phyloP scores from a whole-genome alignment of 257 asterid species.

The Hygrophila difformis region DNA sequence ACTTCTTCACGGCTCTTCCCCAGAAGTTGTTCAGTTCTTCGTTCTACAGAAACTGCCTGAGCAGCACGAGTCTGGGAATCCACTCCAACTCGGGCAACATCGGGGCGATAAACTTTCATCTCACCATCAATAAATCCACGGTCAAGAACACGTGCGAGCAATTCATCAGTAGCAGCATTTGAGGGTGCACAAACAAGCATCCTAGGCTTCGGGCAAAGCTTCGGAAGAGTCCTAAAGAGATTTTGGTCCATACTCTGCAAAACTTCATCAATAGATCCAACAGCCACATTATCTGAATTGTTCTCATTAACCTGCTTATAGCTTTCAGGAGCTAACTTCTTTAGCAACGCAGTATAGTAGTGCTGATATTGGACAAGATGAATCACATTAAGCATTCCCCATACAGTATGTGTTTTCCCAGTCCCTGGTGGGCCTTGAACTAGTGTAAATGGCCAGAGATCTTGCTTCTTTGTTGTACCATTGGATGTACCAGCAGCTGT shows the following conservation, averaged over 20 bases:
- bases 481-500: constrained; percentile 78
- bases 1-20: constrained; percentile 77
- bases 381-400: constrained; percentile 99
- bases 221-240: constrained; percentile 92
- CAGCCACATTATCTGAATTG: constrained; percentile 53
- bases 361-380: constrained; percentile 99
- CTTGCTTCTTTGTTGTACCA: constrained; percentile 79
- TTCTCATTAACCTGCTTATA: constrained; percentile 79
- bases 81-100: constrained; percentile 96
- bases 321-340: constrained; percentile 98
- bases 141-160: constrained; percentile 93
- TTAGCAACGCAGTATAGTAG: constrained; percentile 87
- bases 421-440: constrained; percentile 99
- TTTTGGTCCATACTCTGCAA: constrained; percentile 98
- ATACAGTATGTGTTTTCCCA: constrained; percentile 96
- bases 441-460: constrained; percentile 96
- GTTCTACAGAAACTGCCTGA: constrained; percentile 96
- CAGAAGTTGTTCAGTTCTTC: constrained; percentile 89
- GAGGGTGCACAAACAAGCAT: constrained; percentile 99
- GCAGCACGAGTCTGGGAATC: constrained; percentile 98
- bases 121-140: constrained; percentile 99
- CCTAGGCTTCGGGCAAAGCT: constrained; percentile 97
- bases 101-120: constrained; percentile 96
- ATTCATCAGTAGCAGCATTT: constrained; percentile 97
- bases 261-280: constrained; percentile 97